phyloP scores from a whole-genome alignment of 2,329 filamentous ascomycete genomes.

The Cladosporium sp. region DNA sequence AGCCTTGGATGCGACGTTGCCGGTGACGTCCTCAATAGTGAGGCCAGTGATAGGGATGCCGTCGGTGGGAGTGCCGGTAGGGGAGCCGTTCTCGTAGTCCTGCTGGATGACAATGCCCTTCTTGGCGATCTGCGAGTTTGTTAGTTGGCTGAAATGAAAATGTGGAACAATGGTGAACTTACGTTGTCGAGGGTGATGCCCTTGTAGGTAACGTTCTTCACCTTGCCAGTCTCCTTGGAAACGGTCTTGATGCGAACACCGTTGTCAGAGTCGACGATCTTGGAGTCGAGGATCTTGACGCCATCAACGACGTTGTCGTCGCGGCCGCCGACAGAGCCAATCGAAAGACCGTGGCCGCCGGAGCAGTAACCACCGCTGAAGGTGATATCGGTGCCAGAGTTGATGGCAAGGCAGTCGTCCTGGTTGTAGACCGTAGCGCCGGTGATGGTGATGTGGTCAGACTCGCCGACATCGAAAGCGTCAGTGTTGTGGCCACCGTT shows the following conservation, averaged over 20 bases:
- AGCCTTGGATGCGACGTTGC: constrained; percentile 37
- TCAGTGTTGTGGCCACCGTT: constrained; percentile 29
- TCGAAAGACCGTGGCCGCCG: constrained; percentile 51
- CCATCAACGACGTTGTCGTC: constrained; percentile 45
- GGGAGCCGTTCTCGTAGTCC: constrained; percentile 50
- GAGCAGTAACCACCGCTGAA: constrained; percentile 42
- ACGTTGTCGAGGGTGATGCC: constrained; percentile 42
- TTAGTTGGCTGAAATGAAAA: neutral
- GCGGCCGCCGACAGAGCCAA: constrained; percentile 52
- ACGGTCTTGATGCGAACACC: constrained; percentile 53
- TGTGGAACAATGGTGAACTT: neutral
- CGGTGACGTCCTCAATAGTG: constrained; percentile 41
- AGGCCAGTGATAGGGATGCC: constrained; percentile 53
- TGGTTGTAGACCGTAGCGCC: constrained; percentile 27
- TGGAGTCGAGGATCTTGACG: constrained; percentile 43
- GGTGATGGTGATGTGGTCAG: constrained; percentile 22
- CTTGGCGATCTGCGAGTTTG: constrained; percentile 40
- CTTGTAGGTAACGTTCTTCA: constrained; percentile 50
- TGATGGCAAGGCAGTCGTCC: constrained; percentile 29
- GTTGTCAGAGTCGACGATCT: constrained; percentile 44
- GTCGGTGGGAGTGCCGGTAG: constrained; percentile 26
- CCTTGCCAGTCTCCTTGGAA: constrained; percentile 45
- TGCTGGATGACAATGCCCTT: constrained; percentile 58
- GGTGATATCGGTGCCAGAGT: constrained; percentile 37
- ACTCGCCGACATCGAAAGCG: constrained; percentile 27